Percentiles rank a stretch among this genome's conserved stretches.
These are phyloP conservation scores for Elsinoe fawcettii DNA, from an alignment of 2,329 filamentous ascomycete genomes.

Conservation along the genomic window DNA sequence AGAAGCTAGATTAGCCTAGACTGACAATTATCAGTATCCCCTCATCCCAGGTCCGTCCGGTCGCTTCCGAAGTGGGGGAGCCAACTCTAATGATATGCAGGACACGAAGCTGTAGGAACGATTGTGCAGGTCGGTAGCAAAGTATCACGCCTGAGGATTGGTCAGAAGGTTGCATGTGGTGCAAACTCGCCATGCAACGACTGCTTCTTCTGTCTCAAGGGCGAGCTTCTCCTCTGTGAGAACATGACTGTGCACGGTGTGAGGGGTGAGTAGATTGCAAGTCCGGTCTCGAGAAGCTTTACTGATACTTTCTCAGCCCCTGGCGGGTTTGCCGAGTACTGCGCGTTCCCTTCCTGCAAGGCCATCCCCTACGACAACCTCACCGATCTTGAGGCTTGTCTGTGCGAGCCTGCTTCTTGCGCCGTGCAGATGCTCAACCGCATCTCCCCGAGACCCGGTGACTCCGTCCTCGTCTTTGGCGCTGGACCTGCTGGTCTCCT, in stretches of 20 bases:
- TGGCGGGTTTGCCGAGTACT: conserved; percentile 67
- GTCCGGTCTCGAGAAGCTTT: background rate
- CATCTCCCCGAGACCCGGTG: conserved; percentile 58
- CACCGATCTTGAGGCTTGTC: conserved; percentile 59
- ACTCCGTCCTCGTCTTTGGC: conserved; percentile 58
- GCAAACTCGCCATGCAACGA: conserved; percentile 61
- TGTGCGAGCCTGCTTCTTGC: conserved; percentile 63
- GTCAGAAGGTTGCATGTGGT: conserved; percentile 55
- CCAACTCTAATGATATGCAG: conserved; percentile 25
- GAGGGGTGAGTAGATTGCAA: conserved; percentile 31
- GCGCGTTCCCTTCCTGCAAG: conserved; percentile 46
- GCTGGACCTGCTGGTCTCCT: conserved; percentile 59
- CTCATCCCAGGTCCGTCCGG: conserved; percentile 18
- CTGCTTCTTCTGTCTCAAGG: conserved; percentile 66
- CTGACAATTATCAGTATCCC: conserved; percentile 19
- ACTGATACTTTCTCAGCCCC: conserved; percentile 41
- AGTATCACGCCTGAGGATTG: conserved; percentile 53
- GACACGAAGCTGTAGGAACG: conserved; percentile 61
- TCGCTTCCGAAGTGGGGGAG: background rate
- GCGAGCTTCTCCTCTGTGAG: conserved; percentile 61
- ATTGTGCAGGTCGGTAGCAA: conserved; percentile 52
- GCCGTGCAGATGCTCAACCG: conserved; percentile 64
- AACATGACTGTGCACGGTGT: conserved; percentile 60
- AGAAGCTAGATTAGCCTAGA: conserved; percentile 13
- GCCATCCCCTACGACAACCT: conserved; percentile 61